Percentiles rank a stretch among this genome's conserved stretches.
Conservation (phyloP, 2,329 filamentous ascomycete species). For the Hymenoscyphus linearis region DNA sequence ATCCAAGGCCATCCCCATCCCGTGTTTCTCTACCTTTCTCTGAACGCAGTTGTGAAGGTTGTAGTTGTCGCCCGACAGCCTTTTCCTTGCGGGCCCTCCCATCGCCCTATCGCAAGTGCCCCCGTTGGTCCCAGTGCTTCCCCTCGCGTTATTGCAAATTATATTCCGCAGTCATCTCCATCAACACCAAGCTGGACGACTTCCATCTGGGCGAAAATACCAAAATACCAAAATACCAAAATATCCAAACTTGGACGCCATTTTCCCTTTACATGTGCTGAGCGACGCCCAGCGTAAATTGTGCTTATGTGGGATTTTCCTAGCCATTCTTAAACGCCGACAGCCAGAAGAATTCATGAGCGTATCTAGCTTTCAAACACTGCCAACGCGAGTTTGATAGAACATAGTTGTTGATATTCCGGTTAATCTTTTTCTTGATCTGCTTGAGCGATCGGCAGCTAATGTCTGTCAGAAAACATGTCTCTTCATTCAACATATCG, state of each 20-base stretch:
- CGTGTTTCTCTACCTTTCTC: slow-evolving; percentile 5
- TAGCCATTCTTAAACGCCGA: slow-evolving; percentile 17
- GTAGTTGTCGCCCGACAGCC: slow-evolving; percentile 7
- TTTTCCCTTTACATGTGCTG: background rate
- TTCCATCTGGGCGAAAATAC: slow-evolving; percentile 4
- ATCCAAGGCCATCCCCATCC: background rate
- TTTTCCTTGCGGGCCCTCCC: slow-evolving; percentile 7
- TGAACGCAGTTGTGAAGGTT: background rate
- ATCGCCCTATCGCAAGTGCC: slow-evolving; percentile 8
- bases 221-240: background rate
- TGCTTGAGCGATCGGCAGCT: slow-evolving; percentile 5
- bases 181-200: slow-evolving; percentile 13
- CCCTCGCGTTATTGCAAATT: slow-evolving; percentile 12
- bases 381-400: slow-evolving; percentile 12
- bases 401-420: background rate
- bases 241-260: background rate
- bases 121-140: background rate
- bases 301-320: slow-evolving; percentile 3
- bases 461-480: slow-evolving; percentile 23
- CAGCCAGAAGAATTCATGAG: slow-evolving; percentile 6
- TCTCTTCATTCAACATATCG: slow-evolving; percentile 24
- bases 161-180: slow-evolving; percentile 22
- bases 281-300: slow-evolving; percentile 7
- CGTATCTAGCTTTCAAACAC: slow-evolving; percentile 11
- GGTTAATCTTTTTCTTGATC: slow-evolving; percentile 17